phyloP scores from a whole-genome alignment of 495 filamentous ascomycete genomes.

The Tetracladium setigerum region DNA sequence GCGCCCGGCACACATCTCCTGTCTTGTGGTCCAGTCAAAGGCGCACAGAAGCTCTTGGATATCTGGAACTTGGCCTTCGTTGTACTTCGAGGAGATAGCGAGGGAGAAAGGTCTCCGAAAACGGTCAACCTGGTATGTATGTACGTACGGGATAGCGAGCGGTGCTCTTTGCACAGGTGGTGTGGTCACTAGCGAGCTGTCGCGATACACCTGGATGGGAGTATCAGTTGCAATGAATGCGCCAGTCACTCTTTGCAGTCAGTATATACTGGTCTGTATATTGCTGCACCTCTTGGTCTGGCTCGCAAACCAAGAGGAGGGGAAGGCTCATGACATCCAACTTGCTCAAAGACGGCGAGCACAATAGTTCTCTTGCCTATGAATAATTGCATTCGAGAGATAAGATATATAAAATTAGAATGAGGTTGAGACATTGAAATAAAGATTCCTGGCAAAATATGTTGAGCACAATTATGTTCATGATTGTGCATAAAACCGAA shows the following conservation, averaged over 20 bases:
- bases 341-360: too few relatives aligned
- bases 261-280: too few relatives aligned
- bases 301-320: too few relatives aligned
- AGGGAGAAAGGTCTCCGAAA: conserved; percentile 11
- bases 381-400: background rate
- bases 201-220: too few relatives aligned
- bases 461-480: conserved; percentile 19
- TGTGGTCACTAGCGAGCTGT: too few relatives aligned
- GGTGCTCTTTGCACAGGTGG: too few relatives aligned
- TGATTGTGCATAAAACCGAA: conserved; percentile 15
- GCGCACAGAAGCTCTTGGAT: conserved; percentile 7
- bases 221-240: too few relatives aligned
- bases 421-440: conserved; percentile 11
- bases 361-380: background rate
- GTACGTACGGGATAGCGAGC: too few relatives aligned
- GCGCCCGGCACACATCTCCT: conserved; percentile 12
- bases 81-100: conserved; percentile 6
- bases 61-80: conserved; percentile 9
- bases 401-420: conserved; percentile 2
- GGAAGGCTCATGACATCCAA: too few relatives aligned
- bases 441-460: conserved; percentile 6
- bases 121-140: conserved; percentile 1
- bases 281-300: too few relatives aligned
- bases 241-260: too few relatives aligned
- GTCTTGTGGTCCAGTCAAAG: conserved; percentile 7